A percentile compares a stretch with the other conserved stretches of the same genome.
Conservation (phyloP, 208 protist genomes). For the Strigomonas culicis region DNA sequence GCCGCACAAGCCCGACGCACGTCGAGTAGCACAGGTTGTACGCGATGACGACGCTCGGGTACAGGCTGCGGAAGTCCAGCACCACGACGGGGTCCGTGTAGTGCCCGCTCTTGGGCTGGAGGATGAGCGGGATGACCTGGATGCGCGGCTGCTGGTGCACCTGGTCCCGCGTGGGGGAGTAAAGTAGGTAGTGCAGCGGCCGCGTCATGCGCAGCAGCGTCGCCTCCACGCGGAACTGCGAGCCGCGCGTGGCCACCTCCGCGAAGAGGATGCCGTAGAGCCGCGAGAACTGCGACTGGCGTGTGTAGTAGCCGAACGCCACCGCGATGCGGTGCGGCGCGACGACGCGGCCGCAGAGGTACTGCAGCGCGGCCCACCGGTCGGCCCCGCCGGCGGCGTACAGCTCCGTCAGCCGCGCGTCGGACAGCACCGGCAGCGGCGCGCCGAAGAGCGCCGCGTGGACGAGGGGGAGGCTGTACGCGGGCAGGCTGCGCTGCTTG, state of each 20-base stretch:
- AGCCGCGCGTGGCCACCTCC: slow-evolving; percentile 73
- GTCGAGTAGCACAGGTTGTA: slow-evolving; percentile 99
- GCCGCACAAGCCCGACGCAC: slow-evolving; percentile 64
- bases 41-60: slow-evolving; percentile 99
- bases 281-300: slow-evolving; percentile 52
- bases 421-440: slow-evolving; percentile 61
- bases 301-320: slow-evolving; percentile 55
- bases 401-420: slow-evolving; percentile 42
- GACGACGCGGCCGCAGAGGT: slow-evolving; percentile 41
- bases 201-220: slow-evolving; percentile 69
- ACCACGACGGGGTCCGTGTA: slow-evolving; percentile 95
- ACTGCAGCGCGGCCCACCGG: slow-evolving; percentile 37
- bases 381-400: slow-evolving; percentile 23
- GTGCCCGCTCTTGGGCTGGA: slow-evolving; percentile 67
- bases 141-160: slow-evolving; percentile 71
- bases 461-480: slow-evolving; percentile 56
- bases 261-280: slow-evolving; percentile 81
- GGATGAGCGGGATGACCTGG: slow-evolving; percentile 73
- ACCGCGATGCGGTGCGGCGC: slow-evolving; percentile 52
- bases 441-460: slow-evolving; percentile 42
- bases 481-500: slow-evolving; percentile 52
- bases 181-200: slow-evolving; percentile 59
- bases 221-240: slow-evolving; percentile 86
- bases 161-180: slow-evolving; percentile 50
- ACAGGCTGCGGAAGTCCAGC: slow-evolving; percentile 99